A percentile compares a stretch with the other conserved stretches of the same genome.
phyloP scores from a whole-genome alignment of 768 basidiomycete genomes.

The Filobasidium floriforme region DNA sequence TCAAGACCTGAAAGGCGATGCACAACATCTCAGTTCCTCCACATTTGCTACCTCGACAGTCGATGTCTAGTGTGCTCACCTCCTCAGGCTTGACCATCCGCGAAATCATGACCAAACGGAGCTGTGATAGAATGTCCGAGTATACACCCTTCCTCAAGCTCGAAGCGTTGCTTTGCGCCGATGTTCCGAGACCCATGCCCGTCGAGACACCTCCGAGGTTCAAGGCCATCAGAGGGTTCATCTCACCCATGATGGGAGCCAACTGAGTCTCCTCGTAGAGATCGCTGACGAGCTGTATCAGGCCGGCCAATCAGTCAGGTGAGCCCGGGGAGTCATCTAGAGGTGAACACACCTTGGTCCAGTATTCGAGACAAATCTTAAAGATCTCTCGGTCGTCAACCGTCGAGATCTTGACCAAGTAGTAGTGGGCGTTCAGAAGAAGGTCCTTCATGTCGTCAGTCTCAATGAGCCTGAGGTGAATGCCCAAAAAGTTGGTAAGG shows the following conservation, averaged over 20 bases:
- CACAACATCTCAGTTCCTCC: conserved; percentile 9
- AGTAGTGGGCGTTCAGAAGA: conserved; percentile 89
- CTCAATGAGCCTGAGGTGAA: conserved; percentile 89
- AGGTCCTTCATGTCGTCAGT: conserved; percentile 83
- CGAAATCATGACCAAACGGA: conserved; percentile 92
- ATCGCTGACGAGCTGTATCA: conserved; percentile 70
- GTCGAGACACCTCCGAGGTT: conserved; percentile 59
- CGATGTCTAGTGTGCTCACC: conserved; percentile 48
- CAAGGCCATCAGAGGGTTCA: conserved; percentile 65
- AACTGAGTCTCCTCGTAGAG: conserved; percentile 95
- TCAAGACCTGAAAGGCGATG: conserved; percentile 61
- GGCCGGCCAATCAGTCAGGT: conserved; percentile 33
- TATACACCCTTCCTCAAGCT: conserved; percentile 88
- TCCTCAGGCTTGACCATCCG: conserved; percentile 99
- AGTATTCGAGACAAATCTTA: conserved; percentile 98
- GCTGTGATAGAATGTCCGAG: conserved; percentile 84
- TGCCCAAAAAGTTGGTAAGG: conserved; percentile 89
- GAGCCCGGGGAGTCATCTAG: not conserved
- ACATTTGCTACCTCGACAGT: not conserved
- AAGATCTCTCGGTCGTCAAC: conserved; percentile 98
- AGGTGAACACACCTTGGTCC: conserved; percentile 45
- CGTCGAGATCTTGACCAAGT: conserved; percentile 96
- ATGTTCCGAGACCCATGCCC: conserved; percentile 35
- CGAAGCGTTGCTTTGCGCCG: conserved; percentile 37
- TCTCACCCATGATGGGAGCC: conserved; percentile 64